Base-by-base conservation (phyloP, 1,139 yeast genomes). In the Diutina sp. region DNA sequence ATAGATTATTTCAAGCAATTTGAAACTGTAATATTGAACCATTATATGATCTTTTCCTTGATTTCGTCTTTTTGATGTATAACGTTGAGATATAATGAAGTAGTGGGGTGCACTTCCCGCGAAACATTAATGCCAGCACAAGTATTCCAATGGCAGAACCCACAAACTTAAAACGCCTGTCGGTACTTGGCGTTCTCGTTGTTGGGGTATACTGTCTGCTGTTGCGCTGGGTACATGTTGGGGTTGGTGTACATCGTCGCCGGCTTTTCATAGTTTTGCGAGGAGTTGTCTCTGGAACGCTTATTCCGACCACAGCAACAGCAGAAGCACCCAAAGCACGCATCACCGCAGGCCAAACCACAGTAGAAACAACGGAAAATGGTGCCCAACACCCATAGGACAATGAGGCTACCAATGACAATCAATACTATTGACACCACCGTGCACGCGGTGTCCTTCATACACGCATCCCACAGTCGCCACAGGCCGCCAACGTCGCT, bases 351-450 rank as follows among this genome's bases (percentile, higher is more conserved):
- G 14, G 68, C 59, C 54, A 69, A 64, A 1, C 83, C 83, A 68
- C 76, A 67, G 58, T 80, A 78, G 35, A 70, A 60, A 61, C 82
- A 76, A 56, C 75, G 72, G 55, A 78, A 59, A 3, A 79, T n/a
- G 2, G 80, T 71, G 8, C 72, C 62, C 6, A 79, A 30, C 30
- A 76, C 60, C 83, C 84, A 80, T 6, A 79, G 61, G 1, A 66
- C 64, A 12, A 79, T 57, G 54, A 80, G 66, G 8, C 67, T 73
- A 0, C 83, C 93, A 12, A 88, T 64, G 0, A 76, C 82, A 1
- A 87, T 85, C 6, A 87, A 84, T 14, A 87, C 86, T 55, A 88
- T 87, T 8, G 88, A 91, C 21, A 85, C 80, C 60, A 87, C 80
- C 66, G 87, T 87, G 69, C 96, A 88, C 46, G 84, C 76, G 47